Conservation (phyloP, 805 yeast genomes). For the Jamesozyma gamospora region DNA sequence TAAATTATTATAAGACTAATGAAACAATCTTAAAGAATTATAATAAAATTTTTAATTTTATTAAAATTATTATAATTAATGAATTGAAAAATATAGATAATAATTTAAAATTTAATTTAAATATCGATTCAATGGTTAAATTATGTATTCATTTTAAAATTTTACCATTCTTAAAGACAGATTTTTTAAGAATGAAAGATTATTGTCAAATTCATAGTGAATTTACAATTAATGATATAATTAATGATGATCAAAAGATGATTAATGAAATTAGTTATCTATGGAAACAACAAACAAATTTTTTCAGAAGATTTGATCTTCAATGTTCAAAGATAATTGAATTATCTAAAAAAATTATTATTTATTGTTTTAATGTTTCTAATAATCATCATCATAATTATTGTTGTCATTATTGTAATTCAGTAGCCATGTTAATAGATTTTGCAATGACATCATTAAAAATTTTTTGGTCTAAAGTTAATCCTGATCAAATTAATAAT, state of each 20-base stretch:
- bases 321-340: conserved; percentile 71
- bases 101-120: no score
- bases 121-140: conserved; percentile 13
- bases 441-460: conserved; percentile 33
- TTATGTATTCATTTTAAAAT: conserved; percentile 22
- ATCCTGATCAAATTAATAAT: not conserved
- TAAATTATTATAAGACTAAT: conserved; percentile 1
- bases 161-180: conserved; percentile 35
- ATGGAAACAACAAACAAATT: conserved; percentile 49
- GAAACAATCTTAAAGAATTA: not conserved
- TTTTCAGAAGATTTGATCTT: conserved; percentile 74
- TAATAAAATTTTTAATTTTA: not conserved
- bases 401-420: conserved; percentile 16
- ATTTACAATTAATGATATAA: not conserved
- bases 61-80: not conserved
- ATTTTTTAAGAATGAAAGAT: conserved; percentile 24
- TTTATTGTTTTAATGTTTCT: conserved; percentile 52
- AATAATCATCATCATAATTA: conserved; percentile 16
- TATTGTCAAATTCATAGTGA: conserved; percentile 7
- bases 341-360: conserved; percentile 59
- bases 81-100: not conserved
- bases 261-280: not conserved
- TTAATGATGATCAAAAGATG: not conserved
- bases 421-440: conserved; percentile 32
- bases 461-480: not conserved